Evolutionary conservation across 140 eudicot species (phyloP), one percentile per base, ranked within the genome.

Genomic region (Anethum foeniculum): DNA sequence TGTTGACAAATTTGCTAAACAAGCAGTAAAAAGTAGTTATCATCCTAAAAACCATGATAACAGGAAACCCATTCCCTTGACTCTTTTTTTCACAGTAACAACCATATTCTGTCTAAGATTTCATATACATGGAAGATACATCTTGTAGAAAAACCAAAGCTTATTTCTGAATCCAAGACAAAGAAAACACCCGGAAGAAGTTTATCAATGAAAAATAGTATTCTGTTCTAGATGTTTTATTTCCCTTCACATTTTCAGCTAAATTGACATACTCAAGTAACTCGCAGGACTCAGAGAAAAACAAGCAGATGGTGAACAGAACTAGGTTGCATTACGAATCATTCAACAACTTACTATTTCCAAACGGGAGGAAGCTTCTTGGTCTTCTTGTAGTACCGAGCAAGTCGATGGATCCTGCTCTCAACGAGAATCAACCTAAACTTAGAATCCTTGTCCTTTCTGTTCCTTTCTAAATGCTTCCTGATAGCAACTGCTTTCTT

Each of bases 341-440:
- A n/a, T 21, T 3, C 12, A 3, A 28, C 38, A 71, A 80, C 89
- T 73, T 85, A 88, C 89, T 88, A 88, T 83, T 81, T 88, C 89
- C 89, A 85, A 79, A 88, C 90, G 8, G 91, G 87, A 38, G 91
- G 86, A 80, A 88, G 90, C 92, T 88, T 88, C 92, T 88, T 88
- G 54, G 90, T 88, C 85, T 88, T 88, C 88, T 88, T 88, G 80
- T 88, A 88, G 82, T 88, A 88, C 8, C 92, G 90, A 27, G 92
- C 92, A 71, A 88, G 92, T 18, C 90, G 83, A 18, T 88, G 92
- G 36, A 88, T 88, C 84, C 90, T 88, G 86, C 92, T 88, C 84
- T 88, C 92, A 41, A 88, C 90, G 49, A 88, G 92, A 84, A 88
- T 88, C 90, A 88, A 80, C 84, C 92, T 84, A 71, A 88, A 88